These are phyloP conservation scores for Hyphopichia burtonii DNA, from an alignment of 1,139 yeast species.

Conservation along the genomic window DNA sequence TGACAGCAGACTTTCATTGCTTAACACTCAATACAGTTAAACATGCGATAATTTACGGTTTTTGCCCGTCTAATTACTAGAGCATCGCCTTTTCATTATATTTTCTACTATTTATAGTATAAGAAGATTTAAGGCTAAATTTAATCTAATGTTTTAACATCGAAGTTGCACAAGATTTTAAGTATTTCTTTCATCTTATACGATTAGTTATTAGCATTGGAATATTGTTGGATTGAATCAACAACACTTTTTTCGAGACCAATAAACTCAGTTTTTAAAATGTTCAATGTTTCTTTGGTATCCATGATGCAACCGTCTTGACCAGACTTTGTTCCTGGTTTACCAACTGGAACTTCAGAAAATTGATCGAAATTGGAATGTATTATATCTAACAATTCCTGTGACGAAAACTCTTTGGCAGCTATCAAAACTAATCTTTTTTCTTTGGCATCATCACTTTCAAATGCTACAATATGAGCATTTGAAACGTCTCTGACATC, in stretches of 20 bases:
- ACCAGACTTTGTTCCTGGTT: slow-evolving; percentile 19
- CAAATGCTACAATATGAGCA: slow-evolving; percentile 34
- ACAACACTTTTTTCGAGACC: slow-evolving; percentile 1
- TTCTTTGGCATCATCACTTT: slow-evolving; percentile 20
- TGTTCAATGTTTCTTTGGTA: slow-evolving; percentile 28
- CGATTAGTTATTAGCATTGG: slow-evolving; percentile 8
- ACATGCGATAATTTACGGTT: too few relatives aligned
- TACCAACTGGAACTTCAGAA: slow-evolving; percentile 26
- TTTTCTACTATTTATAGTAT: too few relatives aligned
- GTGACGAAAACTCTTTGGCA: slow-evolving; percentile 31
- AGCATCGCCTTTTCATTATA: too few relatives aligned
- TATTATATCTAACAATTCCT: slow-evolving; percentile 31
- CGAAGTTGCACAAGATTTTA: too few relatives aligned
- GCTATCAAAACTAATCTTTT: slow-evolving; percentile 26
- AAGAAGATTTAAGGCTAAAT: too few relatives aligned
- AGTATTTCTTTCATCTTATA: too few relatives aligned
- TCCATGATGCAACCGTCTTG: slow-evolving; percentile 18
- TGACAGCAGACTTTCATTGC: too few relatives aligned
- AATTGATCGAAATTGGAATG: slow-evolving; percentile 28
- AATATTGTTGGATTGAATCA: slow-evolving; percentile 14
- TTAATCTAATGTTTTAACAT: too few relatives aligned
- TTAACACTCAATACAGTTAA: too few relatives aligned
- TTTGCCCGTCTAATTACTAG: too few relatives aligned
- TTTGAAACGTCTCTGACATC: slow-evolving; percentile 44
- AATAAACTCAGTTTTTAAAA: slow-evolving; percentile 27